Conservation (phyloP, 2,329 filamentous ascomycete genomes). For the Colletotrichum musicola region DNA sequence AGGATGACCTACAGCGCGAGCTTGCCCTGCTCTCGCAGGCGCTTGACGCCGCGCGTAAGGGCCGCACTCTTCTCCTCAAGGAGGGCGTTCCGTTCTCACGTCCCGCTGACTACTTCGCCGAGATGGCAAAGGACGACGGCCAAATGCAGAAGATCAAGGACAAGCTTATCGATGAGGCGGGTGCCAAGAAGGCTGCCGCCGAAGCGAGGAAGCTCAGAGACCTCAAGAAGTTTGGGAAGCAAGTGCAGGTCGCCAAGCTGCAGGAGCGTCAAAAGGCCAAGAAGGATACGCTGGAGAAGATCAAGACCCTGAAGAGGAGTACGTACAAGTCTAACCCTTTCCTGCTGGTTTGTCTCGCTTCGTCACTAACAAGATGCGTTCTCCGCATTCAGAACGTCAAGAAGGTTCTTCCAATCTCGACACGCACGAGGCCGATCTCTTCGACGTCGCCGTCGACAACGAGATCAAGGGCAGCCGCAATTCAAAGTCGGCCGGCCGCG, state of each 20-base stretch:
- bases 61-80: constrained; percentile 79
- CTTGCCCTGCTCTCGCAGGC: constrained; percentile 93
- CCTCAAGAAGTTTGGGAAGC: constrained; percentile 99
- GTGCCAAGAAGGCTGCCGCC: constrained; percentile 89
- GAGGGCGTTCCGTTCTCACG: constrained; percentile 89
- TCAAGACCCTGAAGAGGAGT: constrained; percentile 96
- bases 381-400: constrained; percentile 77
- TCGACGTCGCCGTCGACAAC: constrained; percentile 88
- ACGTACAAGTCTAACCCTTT: constrained; percentile 56
- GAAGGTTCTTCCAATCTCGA: constrained; percentile 72
- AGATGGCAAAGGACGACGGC: constrained; percentile 99
- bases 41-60: constrained; percentile 81
- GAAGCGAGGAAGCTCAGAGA: constrained; percentile 94
- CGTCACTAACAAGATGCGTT: neutral
- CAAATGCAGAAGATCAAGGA: constrained; percentile 98
- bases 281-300: constrained; percentile 94
- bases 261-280: constrained; percentile 95
- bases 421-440: constrained; percentile 85
- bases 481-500: constrained; percentile 52
- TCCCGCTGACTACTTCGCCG: constrained; percentile 95
- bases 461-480: constrained; percentile 67
- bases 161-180: constrained; percentile 92
- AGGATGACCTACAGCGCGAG: constrained; percentile 93
- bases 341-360: neutral
- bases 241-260: constrained; percentile 95